Conservation (phyloP, 2,329 filamentous ascomycete genomes). For the Sordariomycetes sp. region DNA sequence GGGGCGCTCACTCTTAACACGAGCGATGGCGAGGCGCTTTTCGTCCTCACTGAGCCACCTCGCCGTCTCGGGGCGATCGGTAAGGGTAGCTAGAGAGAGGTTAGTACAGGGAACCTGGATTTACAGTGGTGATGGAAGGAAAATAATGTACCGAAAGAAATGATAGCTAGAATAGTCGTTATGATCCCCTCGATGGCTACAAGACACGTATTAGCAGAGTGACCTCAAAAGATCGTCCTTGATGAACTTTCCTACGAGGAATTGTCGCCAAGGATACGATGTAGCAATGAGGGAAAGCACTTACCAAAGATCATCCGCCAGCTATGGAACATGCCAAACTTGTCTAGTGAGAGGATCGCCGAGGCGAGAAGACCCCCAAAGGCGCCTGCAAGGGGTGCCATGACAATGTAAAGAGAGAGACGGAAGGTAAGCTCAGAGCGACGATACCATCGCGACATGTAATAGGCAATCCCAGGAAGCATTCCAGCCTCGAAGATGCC, state of each 20-base stretch:
- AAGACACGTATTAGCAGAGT: background rate
- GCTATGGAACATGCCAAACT: conserved; percentile 41
- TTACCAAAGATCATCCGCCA: conserved; percentile 52
- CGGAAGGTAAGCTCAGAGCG: conserved; percentile 57
- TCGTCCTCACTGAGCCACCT: conserved; percentile 55
- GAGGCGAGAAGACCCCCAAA: conserved; percentile 59
- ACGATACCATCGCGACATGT: conserved; percentile 63
- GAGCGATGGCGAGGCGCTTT: conserved; percentile 54
- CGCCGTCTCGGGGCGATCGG: conserved; percentile 58
- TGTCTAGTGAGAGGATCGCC: conserved; percentile 50
- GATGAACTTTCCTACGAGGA: no score
- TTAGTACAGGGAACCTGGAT: background rate
- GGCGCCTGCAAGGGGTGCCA: conserved; percentile 58
- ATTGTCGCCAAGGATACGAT: no score
- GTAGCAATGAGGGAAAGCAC: conserved; percentile 27
- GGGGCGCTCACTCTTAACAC: conserved; percentile 57
- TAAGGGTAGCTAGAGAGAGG: conserved; percentile 37
- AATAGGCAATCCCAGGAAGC: conserved; percentile 65
- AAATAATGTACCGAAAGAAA: conserved; percentile 35
- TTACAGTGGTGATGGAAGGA: background rate
- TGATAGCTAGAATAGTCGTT: conserved; percentile 36
- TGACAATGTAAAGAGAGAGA: conserved; percentile 58
- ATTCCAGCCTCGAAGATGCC: conserved; percentile 64
- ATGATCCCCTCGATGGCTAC: conserved; percentile 55
- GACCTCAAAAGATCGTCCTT: background rate